Base-by-base conservation (phyloP, 2,329 filamentous ascomycete species). In the Neobulgaria alba region DNA sequence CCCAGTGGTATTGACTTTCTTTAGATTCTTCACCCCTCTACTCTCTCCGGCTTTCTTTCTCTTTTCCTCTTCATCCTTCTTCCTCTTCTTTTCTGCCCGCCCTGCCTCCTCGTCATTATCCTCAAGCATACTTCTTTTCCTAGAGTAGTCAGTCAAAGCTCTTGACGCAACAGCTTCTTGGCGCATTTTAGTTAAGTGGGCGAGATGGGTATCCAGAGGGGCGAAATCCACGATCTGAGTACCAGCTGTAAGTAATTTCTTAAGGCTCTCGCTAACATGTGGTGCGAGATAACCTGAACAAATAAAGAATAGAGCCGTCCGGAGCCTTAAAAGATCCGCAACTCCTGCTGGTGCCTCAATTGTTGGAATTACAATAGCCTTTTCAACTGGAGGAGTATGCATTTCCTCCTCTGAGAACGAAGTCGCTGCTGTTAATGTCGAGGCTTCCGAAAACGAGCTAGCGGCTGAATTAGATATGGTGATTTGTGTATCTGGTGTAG, bases 1-100 rank as follows among this genome's bases (percentile, higher is more conserved):
- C 1, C 92, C 92, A 16, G 66, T 77, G 0, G 83, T 89, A 63
- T 96, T 85, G 35, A 89, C 90, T 66, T 96, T 98, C 61, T 84
- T 84, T 56, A 98, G 61, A 35, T 89, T 75, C 58, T 79, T 81
- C 1, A 95, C 77, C 0, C 78, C 89, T 19, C 79, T 72, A 47
- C 84, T 92, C 64, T 85, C 75, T 17, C 68, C 69, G 2, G 75
- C 77, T 65, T 93, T 89, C 63, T 81, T 89, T 61, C 77, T 82
- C 66, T 82, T 84, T 44, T 95, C 89, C 44, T 95, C 89, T 47
- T 95, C 90, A 37, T 95, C 88, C 64, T 82, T 78, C 61, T 81
- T 89, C 32, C 82, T 71, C 67, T 83, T 89, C 75, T 92, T 95
- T 60, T 89, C 85, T 3, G 77, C 78, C 3, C 80, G 66, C 38